Evolutionary conservation across 2,329 filamentous ascomycete species (phyloP), one percentile per base, ranked within the genome.

Genomic region (Calonectria pauciramosa): DNA sequence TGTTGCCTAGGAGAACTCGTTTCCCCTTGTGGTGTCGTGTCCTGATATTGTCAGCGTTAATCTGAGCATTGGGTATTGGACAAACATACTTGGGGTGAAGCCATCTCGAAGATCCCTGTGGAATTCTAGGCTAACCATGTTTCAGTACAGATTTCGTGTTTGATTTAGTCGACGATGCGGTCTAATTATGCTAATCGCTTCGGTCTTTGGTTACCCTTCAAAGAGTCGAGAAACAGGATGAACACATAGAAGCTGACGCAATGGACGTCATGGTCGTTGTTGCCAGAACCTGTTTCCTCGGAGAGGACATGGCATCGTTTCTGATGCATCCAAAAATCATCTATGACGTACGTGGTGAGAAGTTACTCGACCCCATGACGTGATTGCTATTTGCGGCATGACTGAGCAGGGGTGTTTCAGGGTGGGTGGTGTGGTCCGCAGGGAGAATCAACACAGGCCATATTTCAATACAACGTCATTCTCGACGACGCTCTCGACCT

Each of bases 261-360:
- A 81, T 81, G 32, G 56, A 71, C 80, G 80, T 78, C 80, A 81
- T 80, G 28, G 30, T 49, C 32, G 36, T 64, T 51, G 54, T 69
- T 68, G 23, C 36, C 71, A 76, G 36, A 81, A 81, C 80, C 76
- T 68, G 80, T 81, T 81, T 81, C 72, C 51, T 9, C 16, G 51
- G 60, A 70, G 63, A 73, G 64, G 77, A 54, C 20, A 41, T 30
- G 32, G 26, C 49, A 65, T 36, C 36, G 26, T 54, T 32, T 26
- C 60, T 28, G 49, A 68, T 69, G 28, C 34, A 65, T 59, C 64
- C 70, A 69, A 68, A 49, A 51, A 49, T 20, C 60, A 23, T 65
- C 41, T 49, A 73, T 73, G 71, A 73, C 71, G 71, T 78, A 77
- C 52, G 72, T 75, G 73, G 73, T 75, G 26, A 52, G 28, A 54